Evolutionary conservation across 176 grass and related monocot genomes (phyloP).

Genomic region (Eleusine coracana): DNA sequence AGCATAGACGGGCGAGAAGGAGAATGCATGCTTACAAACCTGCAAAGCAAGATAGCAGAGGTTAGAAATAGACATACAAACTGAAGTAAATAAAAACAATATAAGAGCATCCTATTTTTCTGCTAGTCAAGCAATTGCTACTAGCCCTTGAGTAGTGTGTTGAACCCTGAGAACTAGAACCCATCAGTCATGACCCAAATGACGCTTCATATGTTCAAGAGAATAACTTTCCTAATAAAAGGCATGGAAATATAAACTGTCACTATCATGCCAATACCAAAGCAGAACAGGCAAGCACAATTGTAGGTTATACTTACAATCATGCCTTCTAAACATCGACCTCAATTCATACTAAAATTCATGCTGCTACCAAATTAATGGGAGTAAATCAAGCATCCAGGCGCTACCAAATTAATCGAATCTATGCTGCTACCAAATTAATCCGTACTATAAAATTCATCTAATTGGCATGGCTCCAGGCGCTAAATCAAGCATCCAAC

Average conservation of each 20-base stretch:
- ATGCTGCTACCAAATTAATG: background rate
- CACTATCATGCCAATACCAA: background rate
- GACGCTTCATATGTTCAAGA: background rate
- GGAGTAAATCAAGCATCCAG: too few relatives aligned
- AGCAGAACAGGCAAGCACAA: background rate
- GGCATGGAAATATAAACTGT: background rate
- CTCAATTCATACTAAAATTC: too few relatives aligned
- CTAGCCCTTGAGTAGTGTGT: background rate
- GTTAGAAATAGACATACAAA: constrained; percentile 21
- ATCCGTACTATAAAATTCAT: background rate
- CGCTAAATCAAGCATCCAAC: constrained; percentile 4
- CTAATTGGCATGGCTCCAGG: background rate
- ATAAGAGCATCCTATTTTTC: background rate
- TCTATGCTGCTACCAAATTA: background rate
- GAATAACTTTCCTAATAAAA: background rate
- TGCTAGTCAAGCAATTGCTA: background rate
- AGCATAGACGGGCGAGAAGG: constrained; percentile 93
- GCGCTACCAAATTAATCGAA: background rate
- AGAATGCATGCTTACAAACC: constrained; percentile 98
- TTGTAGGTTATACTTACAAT: background rate
- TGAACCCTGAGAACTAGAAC: background rate
- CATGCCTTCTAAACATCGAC: background rate
- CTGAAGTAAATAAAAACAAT: background rate
- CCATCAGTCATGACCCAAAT: background rate
- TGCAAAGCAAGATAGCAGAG: constrained; percentile 40